Percentiles rank a stretch among this genome's conserved stretches.
These are phyloP conservation scores for Lactifluus volemus DNA, from an alignment of 768 basidiomycete species.

Conservation along the genomic window DNA sequence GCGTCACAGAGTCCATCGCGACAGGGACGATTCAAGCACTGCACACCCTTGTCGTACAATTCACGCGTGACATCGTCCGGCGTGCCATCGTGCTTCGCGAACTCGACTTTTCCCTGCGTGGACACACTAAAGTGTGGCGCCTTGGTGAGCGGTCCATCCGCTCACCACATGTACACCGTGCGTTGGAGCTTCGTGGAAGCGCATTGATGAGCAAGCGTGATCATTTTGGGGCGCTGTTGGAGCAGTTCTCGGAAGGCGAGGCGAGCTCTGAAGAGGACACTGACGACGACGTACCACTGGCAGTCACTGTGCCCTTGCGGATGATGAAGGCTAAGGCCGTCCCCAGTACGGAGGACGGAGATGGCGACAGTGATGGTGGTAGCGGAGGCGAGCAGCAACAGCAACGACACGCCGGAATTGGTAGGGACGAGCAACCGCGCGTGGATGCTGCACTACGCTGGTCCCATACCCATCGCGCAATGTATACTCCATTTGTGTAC, in stretches of 20 bases:
- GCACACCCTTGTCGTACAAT: constrained; percentile 20
- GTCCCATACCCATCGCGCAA: too few species aligned
- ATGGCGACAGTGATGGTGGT: too few species aligned
- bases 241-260: constrained; percentile 7
- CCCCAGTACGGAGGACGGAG: background rate
- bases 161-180: constrained; percentile 36
- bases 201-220: constrained; percentile 29
- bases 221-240: constrained; percentile 34
- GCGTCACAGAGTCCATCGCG: constrained; percentile 33
- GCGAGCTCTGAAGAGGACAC: background rate
- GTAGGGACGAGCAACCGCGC: background rate
- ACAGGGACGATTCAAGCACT: constrained; percentile 40
- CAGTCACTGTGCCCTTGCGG: background rate
- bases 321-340: constrained; percentile 9
- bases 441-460: too few species aligned
- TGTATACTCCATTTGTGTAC: background rate
- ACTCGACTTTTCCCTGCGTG: constrained; percentile 48
- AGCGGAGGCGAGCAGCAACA: too few species aligned
- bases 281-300: constrained; percentile 12
- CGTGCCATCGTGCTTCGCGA: constrained; percentile 47
- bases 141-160: constrained; percentile 30
- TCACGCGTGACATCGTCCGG: constrained; percentile 36
- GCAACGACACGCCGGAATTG: background rate
- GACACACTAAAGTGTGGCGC: constrained; percentile 52
- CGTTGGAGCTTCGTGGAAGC: constrained; percentile 27